phyloP scores from a whole-genome alignment of 768 basidiomycete genomes.

The Imleria badia region DNA sequence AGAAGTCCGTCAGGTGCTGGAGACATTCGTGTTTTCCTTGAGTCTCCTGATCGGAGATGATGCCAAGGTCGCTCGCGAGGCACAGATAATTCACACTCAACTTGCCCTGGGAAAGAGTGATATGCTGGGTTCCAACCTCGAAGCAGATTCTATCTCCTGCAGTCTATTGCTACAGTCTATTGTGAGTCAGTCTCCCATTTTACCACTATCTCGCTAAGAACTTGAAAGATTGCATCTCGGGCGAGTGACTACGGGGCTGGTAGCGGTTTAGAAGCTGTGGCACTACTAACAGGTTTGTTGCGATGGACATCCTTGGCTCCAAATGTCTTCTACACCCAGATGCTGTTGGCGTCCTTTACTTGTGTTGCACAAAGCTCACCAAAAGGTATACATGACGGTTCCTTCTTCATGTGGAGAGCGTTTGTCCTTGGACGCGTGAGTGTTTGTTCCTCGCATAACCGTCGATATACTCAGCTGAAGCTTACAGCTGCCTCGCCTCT shows the following conservation, averaged over 20 bases:
- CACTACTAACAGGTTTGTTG: constrained; percentile 53
- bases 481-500: constrained; percentile 58
- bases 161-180: constrained; percentile 60
- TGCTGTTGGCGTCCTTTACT: constrained; percentile 61
- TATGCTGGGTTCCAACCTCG: constrained; percentile 54
- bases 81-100: constrained; percentile 71
- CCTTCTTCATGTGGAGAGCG: constrained; percentile 58
- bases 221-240: constrained; percentile 52
- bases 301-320: constrained; percentile 66
- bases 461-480: background rate
- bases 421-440: constrained; percentile 71
- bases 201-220: background rate
- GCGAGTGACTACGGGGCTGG: constrained; percentile 65
- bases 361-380: constrained; percentile 56
- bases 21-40: constrained; percentile 57
- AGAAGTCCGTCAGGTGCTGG: constrained; percentile 55
- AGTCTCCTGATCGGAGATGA: constrained; percentile 67
- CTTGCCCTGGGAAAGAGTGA: constrained; percentile 58
- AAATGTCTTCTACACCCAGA: constrained; percentile 63
- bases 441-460: background rate
- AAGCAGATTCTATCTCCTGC: constrained; percentile 64
- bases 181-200: constrained; percentile 37
- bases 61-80: constrained; percentile 65
- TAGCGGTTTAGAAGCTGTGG: constrained; percentile 49
- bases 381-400: constrained; percentile 29